Evolutionary conservation across 202 grass and related monocot species (phyloP), one percentile per base, ranked within the genome.

Genomic region (Carex sylvatica): DNA sequence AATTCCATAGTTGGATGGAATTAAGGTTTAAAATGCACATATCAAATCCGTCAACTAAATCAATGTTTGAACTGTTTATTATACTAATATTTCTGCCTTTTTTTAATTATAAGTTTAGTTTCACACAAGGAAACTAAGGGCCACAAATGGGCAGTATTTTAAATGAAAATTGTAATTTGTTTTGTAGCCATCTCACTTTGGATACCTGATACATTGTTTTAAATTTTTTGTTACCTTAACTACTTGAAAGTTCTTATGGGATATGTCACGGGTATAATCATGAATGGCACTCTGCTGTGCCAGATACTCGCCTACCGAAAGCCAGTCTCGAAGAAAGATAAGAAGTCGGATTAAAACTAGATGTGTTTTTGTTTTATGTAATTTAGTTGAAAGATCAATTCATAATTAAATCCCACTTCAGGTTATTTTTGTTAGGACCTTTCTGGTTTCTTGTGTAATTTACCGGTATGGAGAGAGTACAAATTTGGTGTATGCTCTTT

Each of bases 291-390:
- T 5, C 61, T 99, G 59, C 78, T 95, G 68, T 80, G 86, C 79
- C 93, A 95, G 83, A 99, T 99, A 87, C 16, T 92, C 4, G 10
- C 87, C 30, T 99, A 99, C 86, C 86, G 87, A 76, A 93, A 93
- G 54, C 16, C 88, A 0, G 18, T 6, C 24, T 83, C 74, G 3
- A 95, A 95, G 89, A 90, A 95, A 79, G 89, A 90, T 72, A 98
- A 95, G 96, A 95, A 99, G 84, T 72, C 79, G 61, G 88, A 94
- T 64, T 98, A 85, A 95, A 55, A 12, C 31, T 28, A 69, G 4
- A 28, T 82, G 15, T 6, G 5, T 51, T 64, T 77, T 83, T 3
- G 3, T 59, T 59, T 83, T 72, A 59, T 83, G 61, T 83, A n/a
- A 67, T 65, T 69, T 65, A 68, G 59, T 74, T 23, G 23, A 66